Conservation (phyloP, 2,329 filamentous ascomycete genomes). For the Lachnellula suecica region DNA sequence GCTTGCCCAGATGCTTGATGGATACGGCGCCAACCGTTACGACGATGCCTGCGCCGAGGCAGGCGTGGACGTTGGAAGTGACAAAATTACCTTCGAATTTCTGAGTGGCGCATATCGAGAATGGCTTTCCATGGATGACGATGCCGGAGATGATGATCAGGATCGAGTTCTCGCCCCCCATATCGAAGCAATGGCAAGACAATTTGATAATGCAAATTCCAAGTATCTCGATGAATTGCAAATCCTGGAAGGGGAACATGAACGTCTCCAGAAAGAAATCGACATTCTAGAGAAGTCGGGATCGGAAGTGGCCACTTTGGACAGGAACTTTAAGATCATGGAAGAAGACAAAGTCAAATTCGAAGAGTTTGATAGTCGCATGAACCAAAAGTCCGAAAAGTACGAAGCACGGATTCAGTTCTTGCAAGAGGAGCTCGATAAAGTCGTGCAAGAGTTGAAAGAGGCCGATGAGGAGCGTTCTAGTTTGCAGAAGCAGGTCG, state of each 20-base stretch:
- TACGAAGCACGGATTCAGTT: slow-evolving; percentile 79
- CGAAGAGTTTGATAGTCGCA: slow-evolving; percentile 86
- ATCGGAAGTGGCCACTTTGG: slow-evolving; percentile 78
- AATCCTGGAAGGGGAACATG: slow-evolving; percentile 82
- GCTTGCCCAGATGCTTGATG: slow-evolving; percentile 87
- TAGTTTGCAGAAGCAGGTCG: slow-evolving; percentile 79
- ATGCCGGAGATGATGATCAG: slow-evolving; percentile 81
- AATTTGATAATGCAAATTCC: slow-evolving; percentile 83
- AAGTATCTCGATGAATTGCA: slow-evolving; percentile 83
- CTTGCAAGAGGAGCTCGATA: slow-evolving; percentile 83
- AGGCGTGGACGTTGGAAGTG: slow-evolving; percentile 82
- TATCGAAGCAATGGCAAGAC: slow-evolving; percentile 80
- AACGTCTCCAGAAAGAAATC: slow-evolving; percentile 78
- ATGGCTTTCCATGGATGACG: slow-evolving; percentile 90
- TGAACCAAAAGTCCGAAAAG: slow-evolving; percentile 83
- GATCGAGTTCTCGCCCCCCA: slow-evolving; percentile 80
- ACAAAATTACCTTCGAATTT: slow-evolving; percentile 94
- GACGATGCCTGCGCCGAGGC: slow-evolving; percentile 87
- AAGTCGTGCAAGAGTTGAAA: slow-evolving; percentile 70
- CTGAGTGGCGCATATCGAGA: slow-evolving; percentile 86
- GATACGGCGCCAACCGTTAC: slow-evolving; percentile 75
- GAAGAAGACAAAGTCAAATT: slow-evolving; percentile 95
- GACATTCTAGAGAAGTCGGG: slow-evolving; percentile 85
- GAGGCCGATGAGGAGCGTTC: slow-evolving; percentile 81
- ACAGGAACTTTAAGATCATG: slow-evolving; percentile 88